Conservation (phyloP, 768 basidiomycete genomes). For the Lactarius akahatsu region DNA sequence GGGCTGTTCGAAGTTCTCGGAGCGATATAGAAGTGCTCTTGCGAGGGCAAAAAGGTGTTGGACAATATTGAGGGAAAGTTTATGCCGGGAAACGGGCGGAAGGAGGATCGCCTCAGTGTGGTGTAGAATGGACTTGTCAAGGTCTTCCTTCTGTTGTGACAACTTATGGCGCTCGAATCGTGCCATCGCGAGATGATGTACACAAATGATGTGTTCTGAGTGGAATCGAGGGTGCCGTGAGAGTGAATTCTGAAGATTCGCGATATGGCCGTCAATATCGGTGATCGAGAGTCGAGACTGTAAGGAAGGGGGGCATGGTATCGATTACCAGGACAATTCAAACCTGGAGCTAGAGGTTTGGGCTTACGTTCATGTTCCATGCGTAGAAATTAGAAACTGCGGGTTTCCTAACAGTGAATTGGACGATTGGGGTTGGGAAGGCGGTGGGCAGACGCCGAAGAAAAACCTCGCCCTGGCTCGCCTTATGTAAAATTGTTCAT, state of each 20-base stretch:
- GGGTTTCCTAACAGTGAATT: background rate
- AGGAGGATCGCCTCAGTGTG: background rate
- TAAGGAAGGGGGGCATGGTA: background rate
- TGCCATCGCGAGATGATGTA: background rate
- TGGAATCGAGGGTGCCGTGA: background rate
- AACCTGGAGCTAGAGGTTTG: too few relatives aligned
- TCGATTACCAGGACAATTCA: background rate
- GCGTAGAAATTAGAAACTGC: background rate
- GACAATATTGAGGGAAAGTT: background rate
- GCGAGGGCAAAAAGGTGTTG: background rate
- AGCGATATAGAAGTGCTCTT: background rate
- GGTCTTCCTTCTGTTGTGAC: background rate
- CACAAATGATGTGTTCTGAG: background rate
- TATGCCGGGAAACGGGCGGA: background rate
- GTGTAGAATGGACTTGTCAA: background rate
- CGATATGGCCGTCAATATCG: background rate
- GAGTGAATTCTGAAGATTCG: background rate
- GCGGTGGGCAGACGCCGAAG: background rate
- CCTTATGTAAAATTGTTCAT: too few relatives aligned
- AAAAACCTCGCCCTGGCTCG: background rate
- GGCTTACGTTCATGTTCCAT: background rate
- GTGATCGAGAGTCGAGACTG: background rate
- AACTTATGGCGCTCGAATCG: rapidly evolving
- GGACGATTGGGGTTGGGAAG: background rate
- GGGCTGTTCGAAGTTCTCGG: background rate